A percentile compares a stretch with the other conserved stretches of the same genome.
Evolutionary conservation across 2,329 filamentous ascomycete genomes (phyloP).

Genomic region (Aspergillus persii): DNA sequence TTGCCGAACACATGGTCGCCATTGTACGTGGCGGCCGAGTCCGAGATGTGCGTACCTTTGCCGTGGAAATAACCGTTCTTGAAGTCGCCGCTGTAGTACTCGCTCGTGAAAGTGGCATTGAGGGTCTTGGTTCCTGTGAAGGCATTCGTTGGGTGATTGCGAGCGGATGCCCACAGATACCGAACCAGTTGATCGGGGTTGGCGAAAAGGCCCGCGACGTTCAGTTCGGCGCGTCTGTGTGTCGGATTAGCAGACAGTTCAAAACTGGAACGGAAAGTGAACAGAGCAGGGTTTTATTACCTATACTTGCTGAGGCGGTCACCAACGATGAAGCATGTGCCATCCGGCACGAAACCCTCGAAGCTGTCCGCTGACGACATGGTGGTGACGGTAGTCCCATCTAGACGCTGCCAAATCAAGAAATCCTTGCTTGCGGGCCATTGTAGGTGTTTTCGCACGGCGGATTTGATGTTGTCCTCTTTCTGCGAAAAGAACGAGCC

Average conservation of each 20-base stretch:
- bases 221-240: constrained; percentile 32
- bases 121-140: constrained; percentile 50
- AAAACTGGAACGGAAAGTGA: background rate
- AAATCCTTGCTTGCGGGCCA: constrained; percentile 41
- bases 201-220: constrained; percentile 34
- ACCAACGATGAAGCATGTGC: constrained; percentile 42
- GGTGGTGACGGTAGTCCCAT: constrained; percentile 34
- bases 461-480: constrained; percentile 40
- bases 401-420: constrained; percentile 44
- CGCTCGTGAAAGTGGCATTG: constrained; percentile 53
- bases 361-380: constrained; percentile 37
- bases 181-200: constrained; percentile 39
- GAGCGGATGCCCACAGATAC: constrained; percentile 46
- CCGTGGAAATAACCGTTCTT: constrained; percentile 54
- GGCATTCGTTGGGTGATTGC: constrained; percentile 45
- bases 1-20: constrained; percentile 54
- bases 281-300: constrained; percentile 17
- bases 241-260: background rate
- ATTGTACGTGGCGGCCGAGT: constrained; percentile 55
- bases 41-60: constrained; percentile 52
- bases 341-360: constrained; percentile 35
- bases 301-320: constrained; percentile 39
- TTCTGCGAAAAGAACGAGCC: constrained; percentile 44
- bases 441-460: constrained; percentile 39
- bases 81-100: constrained; percentile 57